These are phyloP conservation scores for Trichoderma sp. DNA, from an alignment of 2,329 filamentous ascomycete genomes.

Conservation along the genomic window DNA sequence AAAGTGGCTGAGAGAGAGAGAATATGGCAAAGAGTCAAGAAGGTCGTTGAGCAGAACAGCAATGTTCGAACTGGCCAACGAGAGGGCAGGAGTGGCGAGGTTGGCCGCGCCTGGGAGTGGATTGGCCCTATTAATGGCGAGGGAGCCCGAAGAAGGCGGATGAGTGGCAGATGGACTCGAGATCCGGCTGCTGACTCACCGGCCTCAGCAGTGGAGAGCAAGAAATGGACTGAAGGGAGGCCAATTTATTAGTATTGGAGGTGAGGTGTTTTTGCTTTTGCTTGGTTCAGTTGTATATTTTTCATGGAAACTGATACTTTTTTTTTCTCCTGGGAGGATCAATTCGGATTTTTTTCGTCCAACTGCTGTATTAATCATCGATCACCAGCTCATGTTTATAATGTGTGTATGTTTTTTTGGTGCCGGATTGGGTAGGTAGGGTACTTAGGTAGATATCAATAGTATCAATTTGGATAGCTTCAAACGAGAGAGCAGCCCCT, in stretches of 20 bases:
- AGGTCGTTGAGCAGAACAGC: conserved; percentile 88
- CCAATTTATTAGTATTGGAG: conserved; percentile 40
- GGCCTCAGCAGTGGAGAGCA: conserved; percentile 31
- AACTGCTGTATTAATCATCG: conserved; percentile 23
- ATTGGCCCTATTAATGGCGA: conserved; percentile 59
- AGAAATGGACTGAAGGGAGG: conserved; percentile 46
- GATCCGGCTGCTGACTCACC: conserved; percentile 43
- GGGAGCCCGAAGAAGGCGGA: conserved; percentile 47
- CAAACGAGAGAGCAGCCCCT: background rate
- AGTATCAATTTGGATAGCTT: conserved; percentile 18
- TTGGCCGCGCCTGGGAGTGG: conserved; percentile 70
- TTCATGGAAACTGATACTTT: background rate
- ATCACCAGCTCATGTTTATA: conserved; percentile 20
- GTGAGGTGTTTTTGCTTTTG: background rate
- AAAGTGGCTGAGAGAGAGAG: conserved; percentile 72
- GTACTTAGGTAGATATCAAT: conserved; percentile 15
- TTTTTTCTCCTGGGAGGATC: background rate
- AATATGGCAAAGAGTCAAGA: conserved; percentile 80
- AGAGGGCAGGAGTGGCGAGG: conserved; percentile 65
- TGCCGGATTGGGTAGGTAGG: conserved; percentile 9
- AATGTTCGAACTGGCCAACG: conserved; percentile 80
- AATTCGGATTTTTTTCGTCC: background rate
- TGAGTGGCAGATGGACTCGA: conserved; percentile 49
- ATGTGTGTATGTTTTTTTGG: conserved; percentile 1
- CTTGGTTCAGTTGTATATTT: background rate